A percentile compares a stretch with the other conserved stretches of the same genome.
Evolutionary conservation across 768 basidiomycete genomes (phyloP).

Genomic region (Lactarius evosmus): DNA sequence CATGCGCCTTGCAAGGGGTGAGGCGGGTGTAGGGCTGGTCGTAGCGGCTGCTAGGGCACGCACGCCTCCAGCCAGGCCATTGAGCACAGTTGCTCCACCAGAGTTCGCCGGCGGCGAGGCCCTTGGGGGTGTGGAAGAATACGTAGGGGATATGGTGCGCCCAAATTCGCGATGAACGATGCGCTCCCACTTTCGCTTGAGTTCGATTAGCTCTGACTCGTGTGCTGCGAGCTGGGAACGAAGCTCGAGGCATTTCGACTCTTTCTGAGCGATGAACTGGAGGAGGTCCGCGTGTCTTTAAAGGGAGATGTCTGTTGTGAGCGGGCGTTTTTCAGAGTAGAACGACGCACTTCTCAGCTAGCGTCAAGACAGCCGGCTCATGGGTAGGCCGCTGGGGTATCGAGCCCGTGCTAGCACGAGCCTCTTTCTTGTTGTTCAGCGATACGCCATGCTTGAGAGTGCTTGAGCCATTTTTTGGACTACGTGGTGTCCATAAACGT

Average conservation of each 20-base stretch:
- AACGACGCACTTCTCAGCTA: conserved; percentile 63
- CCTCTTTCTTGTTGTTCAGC: conserved; percentile 1
- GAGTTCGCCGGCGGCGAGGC: conserved; percentile 26
- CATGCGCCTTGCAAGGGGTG: conserved; percentile 23
- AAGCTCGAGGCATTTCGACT: conserved; percentile 77
- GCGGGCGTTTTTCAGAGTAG: background rate
- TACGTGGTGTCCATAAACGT: conserved; percentile 24
- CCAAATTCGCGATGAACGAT: conserved; percentile 65
- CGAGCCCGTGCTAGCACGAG: conserved; percentile 31
- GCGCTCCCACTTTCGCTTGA: conserved; percentile 83
- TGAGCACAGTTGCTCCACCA: conserved; percentile 42
- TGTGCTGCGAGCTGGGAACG: conserved; percentile 69
- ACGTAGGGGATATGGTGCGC: conserved; percentile 30
- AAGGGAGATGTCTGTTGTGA: background rate
- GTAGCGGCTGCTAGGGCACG: conserved; percentile 55
- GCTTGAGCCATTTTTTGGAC: background rate
- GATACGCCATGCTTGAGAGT: conserved; percentile 7
- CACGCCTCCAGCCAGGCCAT: conserved; percentile 64
- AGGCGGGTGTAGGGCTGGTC: conserved; percentile 34
- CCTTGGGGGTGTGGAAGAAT: conserved; percentile 21
- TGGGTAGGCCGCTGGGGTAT: conserved; percentile 25
- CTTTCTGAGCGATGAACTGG: conserved; percentile 85
- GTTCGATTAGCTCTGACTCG: conserved; percentile 66
- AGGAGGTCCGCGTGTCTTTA: conserved; percentile 73
- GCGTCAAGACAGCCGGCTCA: conserved; percentile 50